Conservation (phyloP, 108 stramenopile genomes). For the Nannochloropsis gaditana region DNA sequence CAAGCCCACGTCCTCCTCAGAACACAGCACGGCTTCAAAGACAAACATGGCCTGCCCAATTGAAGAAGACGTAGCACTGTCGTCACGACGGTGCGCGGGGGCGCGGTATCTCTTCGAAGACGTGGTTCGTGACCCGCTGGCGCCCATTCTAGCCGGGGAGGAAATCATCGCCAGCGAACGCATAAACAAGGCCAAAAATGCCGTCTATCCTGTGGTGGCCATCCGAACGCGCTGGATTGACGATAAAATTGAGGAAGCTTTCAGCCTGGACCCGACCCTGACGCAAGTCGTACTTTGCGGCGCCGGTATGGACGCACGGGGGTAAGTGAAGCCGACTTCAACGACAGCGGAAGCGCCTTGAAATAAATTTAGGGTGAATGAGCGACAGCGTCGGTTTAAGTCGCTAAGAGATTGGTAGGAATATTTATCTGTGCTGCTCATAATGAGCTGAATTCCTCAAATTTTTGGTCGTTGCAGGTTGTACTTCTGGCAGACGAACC, state of each 20-base stretch:
- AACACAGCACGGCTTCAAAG: neutral
- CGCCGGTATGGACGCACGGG: slow-evolving; percentile 2
- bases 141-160: neutral
- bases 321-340: too few species aligned
- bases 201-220: slow-evolving; percentile 1
- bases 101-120: neutral
- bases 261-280: neutral
- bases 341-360: too few species aligned
- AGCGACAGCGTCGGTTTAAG: too few species aligned
- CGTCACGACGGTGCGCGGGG: neutral
- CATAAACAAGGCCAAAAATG: neutral
- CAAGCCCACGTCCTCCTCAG: neutral
- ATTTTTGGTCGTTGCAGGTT: too few species aligned
- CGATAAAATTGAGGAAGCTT: slow-evolving; percentile 16
- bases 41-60: neutral
- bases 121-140: neutral
- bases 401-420: too few species aligned
- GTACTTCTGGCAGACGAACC: too few species aligned
- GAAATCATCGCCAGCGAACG: neutral
- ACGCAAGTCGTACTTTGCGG: slow-evolving; percentile 17
- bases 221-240: slow-evolving; percentile 2
- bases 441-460: too few species aligned
- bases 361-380: too few species aligned
- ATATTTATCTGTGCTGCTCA: too few species aligned
- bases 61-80: neutral